Conservation (phyloP, 2,329 filamentous ascomycete species). For the Colletotrichum chlorophyti region DNA sequence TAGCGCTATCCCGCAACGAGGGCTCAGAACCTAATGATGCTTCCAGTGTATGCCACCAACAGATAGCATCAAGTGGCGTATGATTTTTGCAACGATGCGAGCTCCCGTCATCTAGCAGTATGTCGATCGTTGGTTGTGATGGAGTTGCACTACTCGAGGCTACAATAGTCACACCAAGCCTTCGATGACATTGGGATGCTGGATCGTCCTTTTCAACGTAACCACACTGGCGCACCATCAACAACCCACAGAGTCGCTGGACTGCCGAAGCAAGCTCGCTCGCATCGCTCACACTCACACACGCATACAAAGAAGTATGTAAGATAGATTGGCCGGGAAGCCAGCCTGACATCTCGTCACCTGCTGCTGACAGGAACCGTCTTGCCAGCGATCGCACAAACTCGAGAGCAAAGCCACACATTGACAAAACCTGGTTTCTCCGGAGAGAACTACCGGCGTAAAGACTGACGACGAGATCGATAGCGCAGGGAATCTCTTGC, state of each 20-base stretch:
- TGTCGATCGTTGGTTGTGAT: no score
- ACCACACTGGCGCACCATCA: no score
- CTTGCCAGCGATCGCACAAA: neutral
- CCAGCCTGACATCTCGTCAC: neutral
- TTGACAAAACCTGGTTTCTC: neutral
- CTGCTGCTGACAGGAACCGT: neutral
- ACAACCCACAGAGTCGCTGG: conserved; percentile 11
- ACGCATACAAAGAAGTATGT: no score
- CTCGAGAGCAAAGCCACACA: neutral
- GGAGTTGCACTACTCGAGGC: no score
- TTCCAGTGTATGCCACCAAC: no score
- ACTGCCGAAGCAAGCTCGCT: conserved; percentile 1
- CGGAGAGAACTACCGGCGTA: neutral
- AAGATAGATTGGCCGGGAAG: conserved; percentile 14
- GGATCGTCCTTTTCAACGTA: no score
- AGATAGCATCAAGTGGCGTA: no score
- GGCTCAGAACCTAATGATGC: no score
- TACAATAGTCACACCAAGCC: no score
- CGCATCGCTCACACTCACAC: neutral
- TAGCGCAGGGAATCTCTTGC: neutral
- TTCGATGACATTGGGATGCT: neutral
- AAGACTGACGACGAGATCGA: neutral
- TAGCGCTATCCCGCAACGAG: no score
- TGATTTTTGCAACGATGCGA: no score
- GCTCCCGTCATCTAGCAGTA: no score